Conservation (phyloP, 202 grass and related monocot genomes). For the Setaria viridis region DNA sequence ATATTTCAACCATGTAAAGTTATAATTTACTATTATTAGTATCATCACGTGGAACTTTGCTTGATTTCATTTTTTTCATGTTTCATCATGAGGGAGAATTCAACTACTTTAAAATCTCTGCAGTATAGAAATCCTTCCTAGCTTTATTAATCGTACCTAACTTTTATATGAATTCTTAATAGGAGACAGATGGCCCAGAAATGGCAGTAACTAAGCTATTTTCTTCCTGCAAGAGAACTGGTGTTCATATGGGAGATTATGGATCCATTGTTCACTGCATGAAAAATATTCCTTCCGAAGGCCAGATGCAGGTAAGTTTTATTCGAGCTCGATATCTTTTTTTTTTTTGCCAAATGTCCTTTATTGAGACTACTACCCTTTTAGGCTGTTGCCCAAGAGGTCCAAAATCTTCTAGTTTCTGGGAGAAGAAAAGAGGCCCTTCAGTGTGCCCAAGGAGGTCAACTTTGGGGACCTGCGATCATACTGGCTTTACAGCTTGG, state of each 20-base stretch:
- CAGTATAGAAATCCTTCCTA: not conserved
- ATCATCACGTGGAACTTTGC: not conserved
- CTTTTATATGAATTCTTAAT: constrained; percentile 39
- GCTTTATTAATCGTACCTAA: constrained; percentile 14
- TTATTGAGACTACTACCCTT: constrained; percentile 48
- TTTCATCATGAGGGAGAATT: constrained; percentile 7
- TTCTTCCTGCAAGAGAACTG: constrained; percentile 76
- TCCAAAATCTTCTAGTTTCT: constrained; percentile 93
- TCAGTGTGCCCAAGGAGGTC: constrained; percentile 89
- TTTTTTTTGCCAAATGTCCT: constrained; percentile 1
- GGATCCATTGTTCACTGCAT: constrained; percentile 65
- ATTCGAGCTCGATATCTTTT: constrained; percentile 15
- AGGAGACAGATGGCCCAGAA: constrained; percentile 90
- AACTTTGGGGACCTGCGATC: constrained; percentile 95
- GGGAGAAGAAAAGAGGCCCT: constrained; percentile 85
- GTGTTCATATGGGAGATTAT: constrained; percentile 50
- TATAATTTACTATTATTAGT: constrained; percentile 27
- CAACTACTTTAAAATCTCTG: constrained; percentile 17
- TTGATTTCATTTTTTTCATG: not conserved
- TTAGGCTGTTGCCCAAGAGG: constrained; percentile 84
- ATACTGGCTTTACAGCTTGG: constrained; percentile 94
- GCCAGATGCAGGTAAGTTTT: constrained; percentile 79
- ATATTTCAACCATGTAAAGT: not conserved
- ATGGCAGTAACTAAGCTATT: constrained; percentile 96
- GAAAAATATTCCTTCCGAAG: constrained; percentile 81